Conservation (phyloP, 1,139 yeast species). For the Blastobotrys ciferrii region DNA sequence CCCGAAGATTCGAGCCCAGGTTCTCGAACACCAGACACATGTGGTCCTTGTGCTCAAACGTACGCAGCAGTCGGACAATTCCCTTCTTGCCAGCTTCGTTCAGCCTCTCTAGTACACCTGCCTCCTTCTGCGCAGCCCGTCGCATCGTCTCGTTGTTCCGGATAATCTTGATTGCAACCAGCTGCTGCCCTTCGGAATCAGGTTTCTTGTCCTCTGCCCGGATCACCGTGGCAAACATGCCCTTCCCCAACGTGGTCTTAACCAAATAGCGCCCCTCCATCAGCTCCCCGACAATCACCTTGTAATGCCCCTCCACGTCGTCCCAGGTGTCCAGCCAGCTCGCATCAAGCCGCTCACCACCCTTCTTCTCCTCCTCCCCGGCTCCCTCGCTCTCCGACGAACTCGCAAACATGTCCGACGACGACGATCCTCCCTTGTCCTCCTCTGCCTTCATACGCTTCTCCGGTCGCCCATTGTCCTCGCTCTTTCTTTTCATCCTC, state of each 20-base stretch:
- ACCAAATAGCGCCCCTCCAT: constrained; percentile 65
- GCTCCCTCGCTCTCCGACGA: constrained; percentile 1
- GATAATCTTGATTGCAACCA: constrained; percentile 81
- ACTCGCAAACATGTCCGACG: constrained; percentile 4
- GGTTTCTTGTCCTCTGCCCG: constrained; percentile 30
- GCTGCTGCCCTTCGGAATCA: constrained; percentile 3
- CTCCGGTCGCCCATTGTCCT: neutral
- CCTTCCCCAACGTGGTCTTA: constrained; percentile 89
- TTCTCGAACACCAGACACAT: constrained; percentile 84
- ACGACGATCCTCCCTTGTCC: constrained; percentile 1
- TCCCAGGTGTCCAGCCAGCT: constrained; percentile 38
- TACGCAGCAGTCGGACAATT: constrained; percentile 70
- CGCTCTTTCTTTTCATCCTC: neutral
- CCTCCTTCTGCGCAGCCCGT: constrained; percentile 77
- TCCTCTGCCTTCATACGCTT: neutral
- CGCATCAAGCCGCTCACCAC: constrained; percentile 22
- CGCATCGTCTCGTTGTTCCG: constrained; percentile 39
- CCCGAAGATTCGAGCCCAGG: constrained; percentile 73
- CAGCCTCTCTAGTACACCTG: constrained; percentile 66
- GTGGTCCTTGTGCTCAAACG: constrained; percentile 82
- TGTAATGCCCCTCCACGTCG: constrained; percentile 84
- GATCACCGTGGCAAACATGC: constrained; percentile 48
- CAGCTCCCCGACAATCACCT: constrained; percentile 68
- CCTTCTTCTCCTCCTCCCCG: neutral
- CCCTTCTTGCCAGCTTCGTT: constrained; percentile 52